phyloP scores from a whole-genome alignment of 2,329 filamentous ascomycete species.

The Xenosphaeropsis pyriputrescens region DNA sequence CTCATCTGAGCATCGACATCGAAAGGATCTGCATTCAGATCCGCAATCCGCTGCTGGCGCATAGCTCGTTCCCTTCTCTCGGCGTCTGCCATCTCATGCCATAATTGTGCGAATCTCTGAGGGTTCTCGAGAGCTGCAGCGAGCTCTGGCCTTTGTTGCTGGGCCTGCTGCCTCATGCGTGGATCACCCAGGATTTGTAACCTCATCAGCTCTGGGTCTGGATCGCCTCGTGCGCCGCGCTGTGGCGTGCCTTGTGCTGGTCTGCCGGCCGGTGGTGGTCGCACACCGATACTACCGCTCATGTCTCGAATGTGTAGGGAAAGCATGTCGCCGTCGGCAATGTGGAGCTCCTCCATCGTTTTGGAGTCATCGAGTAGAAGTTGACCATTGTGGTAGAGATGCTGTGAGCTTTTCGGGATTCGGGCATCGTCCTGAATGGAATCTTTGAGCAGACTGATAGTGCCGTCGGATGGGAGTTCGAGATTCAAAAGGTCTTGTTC shows the following conservation, averaged over 20 bases:
- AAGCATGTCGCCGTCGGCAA: conserved; percentile 85
- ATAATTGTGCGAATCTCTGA: conserved; percentile 59
- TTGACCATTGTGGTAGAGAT: conserved; percentile 81
- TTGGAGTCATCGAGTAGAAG: conserved; percentile 64
- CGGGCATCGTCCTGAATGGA: conserved; percentile 74
- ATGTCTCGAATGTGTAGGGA: conserved; percentile 63
- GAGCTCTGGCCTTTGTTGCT: conserved; percentile 60
- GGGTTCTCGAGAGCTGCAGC: conserved; percentile 64
- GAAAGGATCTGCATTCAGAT: conserved; percentile 87
- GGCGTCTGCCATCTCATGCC: conserved; percentile 50
- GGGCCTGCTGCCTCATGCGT: conserved; percentile 53
- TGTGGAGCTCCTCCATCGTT: conserved; percentile 67
- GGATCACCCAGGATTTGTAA: conserved; percentile 73
- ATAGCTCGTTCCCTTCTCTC: conserved; percentile 61
- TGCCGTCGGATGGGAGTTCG: conserved; percentile 72
- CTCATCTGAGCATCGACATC: conserved; percentile 80
- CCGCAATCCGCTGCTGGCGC: conserved; percentile 68
- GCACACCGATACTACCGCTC: conserved; percentile 29
- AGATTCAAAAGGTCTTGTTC: conserved; percentile 68
- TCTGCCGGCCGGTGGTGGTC: conserved; percentile 11
- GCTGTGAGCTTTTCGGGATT: conserved; percentile 58
- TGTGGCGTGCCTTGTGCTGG: conserved; percentile 16
- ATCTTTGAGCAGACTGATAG: conserved; percentile 71
- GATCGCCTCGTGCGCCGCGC: conserved; percentile 18
- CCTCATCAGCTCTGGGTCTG: conserved; percentile 69